These are phyloP conservation scores for Cordyceps fumosorosea DNA, from an alignment of 2,329 filamentous ascomycete genomes.

Conservation along the genomic window DNA sequence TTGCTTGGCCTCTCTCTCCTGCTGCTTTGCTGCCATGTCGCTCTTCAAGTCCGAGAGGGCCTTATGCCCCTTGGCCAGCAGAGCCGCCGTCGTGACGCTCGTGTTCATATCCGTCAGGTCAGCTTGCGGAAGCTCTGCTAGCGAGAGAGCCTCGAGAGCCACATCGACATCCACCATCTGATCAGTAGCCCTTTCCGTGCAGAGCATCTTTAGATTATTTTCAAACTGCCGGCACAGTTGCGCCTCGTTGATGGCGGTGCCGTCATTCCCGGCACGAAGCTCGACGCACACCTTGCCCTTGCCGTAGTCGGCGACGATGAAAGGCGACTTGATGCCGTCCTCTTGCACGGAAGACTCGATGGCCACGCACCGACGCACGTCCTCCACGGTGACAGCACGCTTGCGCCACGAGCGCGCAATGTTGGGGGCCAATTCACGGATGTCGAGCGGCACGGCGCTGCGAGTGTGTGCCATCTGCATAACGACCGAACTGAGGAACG, in stretches of 20 bases:
- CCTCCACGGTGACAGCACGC: constrained; percentile 56
- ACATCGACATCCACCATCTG: constrained; percentile 27
- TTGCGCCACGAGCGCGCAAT: constrained; percentile 68
- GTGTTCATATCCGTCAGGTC: constrained; percentile 27
- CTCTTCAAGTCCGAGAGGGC: constrained; percentile 63
- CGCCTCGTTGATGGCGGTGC: constrained; percentile 40
- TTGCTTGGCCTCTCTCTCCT: constrained; percentile 35
- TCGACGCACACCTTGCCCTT: constrained; percentile 53
- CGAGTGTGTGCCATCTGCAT: constrained; percentile 67
- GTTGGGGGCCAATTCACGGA: constrained; percentile 53
- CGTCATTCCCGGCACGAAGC: constrained; percentile 33
- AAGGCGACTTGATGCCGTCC: constrained; percentile 26
- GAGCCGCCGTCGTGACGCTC: constrained; percentile 41
- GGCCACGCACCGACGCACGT: constrained; percentile 61
- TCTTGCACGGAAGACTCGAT: constrained; percentile 41
- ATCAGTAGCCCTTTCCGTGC: constrained; percentile 29
- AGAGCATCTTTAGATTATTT: constrained; percentile 41
- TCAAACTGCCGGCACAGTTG: constrained; percentile 49
- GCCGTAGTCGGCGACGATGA: constrained; percentile 46
- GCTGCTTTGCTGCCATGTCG: constrained; percentile 47
- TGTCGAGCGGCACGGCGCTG: constrained; percentile 53
- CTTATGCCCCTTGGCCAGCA: constrained; percentile 60
- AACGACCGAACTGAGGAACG: constrained; percentile 61
- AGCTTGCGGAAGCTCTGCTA: constrained; percentile 37
- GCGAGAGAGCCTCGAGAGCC: constrained; percentile 49